These are phyloP conservation scores for Lichtheimia ornata DNA, from an alignment of 371 early-diverging fungal genomes.

Conservation along the genomic window DNA sequence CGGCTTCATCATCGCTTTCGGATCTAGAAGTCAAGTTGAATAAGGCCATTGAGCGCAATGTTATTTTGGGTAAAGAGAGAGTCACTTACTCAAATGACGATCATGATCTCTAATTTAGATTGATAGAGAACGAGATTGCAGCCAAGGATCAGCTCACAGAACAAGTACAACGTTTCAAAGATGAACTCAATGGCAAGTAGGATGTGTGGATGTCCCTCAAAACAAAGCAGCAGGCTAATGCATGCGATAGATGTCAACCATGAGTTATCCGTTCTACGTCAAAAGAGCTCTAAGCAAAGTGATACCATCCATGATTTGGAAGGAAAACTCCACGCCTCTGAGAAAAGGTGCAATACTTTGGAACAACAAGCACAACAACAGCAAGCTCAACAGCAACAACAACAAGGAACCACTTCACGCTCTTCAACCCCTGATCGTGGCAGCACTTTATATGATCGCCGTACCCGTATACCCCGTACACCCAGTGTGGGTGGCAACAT, in stretches of 20 bases:
- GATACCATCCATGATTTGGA: conserved; percentile 40
- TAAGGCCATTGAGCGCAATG: conserved; percentile 70
- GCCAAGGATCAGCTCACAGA: conserved; percentile 68
- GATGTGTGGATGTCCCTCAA: background rate
- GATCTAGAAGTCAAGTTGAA: conserved; percentile 74
- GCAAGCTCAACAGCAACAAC: conserved; percentile 25
- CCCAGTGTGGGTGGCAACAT: conserved; percentile 15
- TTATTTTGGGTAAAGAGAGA: conserved; percentile 44
- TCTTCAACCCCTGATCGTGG: conserved; percentile 38
- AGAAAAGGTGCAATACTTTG: conserved; percentile 24
- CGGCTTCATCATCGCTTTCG: conserved; percentile 68
- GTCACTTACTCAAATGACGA: background rate
- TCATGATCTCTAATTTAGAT: background rate
- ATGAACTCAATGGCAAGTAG: conserved; percentile 66
- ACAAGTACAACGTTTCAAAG: conserved; percentile 79
- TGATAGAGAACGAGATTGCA: conserved; percentile 61
- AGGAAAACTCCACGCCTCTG: conserved; percentile 34
- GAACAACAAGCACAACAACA: conserved; percentile 11
- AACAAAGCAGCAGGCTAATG: conserved; percentile 1
- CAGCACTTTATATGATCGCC: conserved; percentile 25
- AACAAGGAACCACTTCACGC: conserved; percentile 23
- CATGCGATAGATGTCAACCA: conserved; percentile 49
- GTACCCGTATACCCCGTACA: conserved; percentile 40
- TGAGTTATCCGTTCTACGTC: conserved; percentile 59
- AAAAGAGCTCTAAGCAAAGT: conserved; percentile 39